Evolutionary conservation across 2,329 filamentous ascomycete genomes (phyloP), one percentile per base, ranked within the genome.

Genomic region (Gremmenia infestans): DNA sequence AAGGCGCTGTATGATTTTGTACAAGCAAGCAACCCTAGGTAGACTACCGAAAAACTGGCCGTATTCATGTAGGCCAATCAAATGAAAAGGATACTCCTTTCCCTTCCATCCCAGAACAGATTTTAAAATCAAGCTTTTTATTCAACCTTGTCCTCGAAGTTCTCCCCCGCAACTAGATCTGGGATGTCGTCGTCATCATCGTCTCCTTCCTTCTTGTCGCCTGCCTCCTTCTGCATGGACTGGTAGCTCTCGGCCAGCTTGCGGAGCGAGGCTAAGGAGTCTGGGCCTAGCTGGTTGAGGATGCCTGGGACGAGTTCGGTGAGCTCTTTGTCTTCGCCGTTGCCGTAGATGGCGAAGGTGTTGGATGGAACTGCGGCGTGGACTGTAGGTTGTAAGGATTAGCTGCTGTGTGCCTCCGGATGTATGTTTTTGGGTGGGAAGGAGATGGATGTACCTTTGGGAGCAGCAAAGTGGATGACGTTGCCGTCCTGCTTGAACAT

Each of bases 401-500:
- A 51, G 50, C 53, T 48, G 25, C 37, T 6, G n/a, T 53, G 17
- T 32, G 9, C n/a, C 15, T 32, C 39, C n/a, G 46, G 28, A 4
- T 22, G 35, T 28, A 23, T 22, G 50, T 46, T 8, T 46, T 40
- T 23, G 45, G 48, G n/a, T 17, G 53, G 54, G 37, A 50, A 17
- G 2, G 12, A 52, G 47, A 36, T 52, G 42, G 43, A 36, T 52
- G 42, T 65, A 97, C 94, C 94, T 83, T 97, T 97, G 69, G 94
- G 94, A 72, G 90, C 90, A 70, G 91, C 88, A 76, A 99, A 99
- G 85, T 99, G 94, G 73, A 99, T 97, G 76, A 99, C 94, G 77
- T 99, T 99, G 77, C 94, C 94, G 75, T 99, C 94, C 74, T 89
- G 88, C 89, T 99, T 99, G 88, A 99, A 99, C 94, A 99, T 99